Base-by-base conservation (phyloP, 1,284 basidiomycete species). In the Bjerkandera adusta region DNA sequence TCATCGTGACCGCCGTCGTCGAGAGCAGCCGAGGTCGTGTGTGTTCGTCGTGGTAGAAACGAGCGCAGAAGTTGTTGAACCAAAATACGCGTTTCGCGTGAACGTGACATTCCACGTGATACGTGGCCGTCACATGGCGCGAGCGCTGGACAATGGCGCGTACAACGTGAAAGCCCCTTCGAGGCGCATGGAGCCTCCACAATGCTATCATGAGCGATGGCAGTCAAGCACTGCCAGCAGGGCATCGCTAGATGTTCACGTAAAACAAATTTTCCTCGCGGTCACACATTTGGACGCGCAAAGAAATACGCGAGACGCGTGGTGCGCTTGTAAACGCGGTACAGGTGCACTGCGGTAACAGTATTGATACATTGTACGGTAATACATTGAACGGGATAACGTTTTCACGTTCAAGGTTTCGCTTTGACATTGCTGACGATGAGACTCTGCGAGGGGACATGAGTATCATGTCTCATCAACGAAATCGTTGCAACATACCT, bases 361-460 rank as follows among this genome's bases (percentile, higher is more conserved):
- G n/a, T n/a, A n/a, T n/a, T n/a, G n/a, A n/a, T n/a, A n/a, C n/a
- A n/a, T n/a, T n/a, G n/a, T n/a, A n/a, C n/a, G n/a, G n/a, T n/a
- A n/a, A n/a, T n/a, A n/a, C n/a, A 3, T 15, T 3, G 13, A 40
- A 25, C 36, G 36, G 12, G n/a, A 26, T 16, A 16, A 41, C 12
- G 16, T 29, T 12, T 20, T 25, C 37, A 26, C 15, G 27, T 24
- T 26, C 38, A 81, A 11, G 83, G 82, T 52, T 73, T 81, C 42
- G 75, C 67, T 63, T 89, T 89, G 67, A 89, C 77, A 57, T 85
- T 89, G 72, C 76, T 85, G 58, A 91, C 87, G 55, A 91, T 91
- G 52, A 91, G 68, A 53, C 78, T 83, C 85, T 88, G 11, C 63
- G 39, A 45, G 46, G 48, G 49, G 43, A 29, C 22, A 56, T 47